Conservation (phyloP, 1,284 basidiomycete genomes). For the Anthracocystis walkeri region DNA sequence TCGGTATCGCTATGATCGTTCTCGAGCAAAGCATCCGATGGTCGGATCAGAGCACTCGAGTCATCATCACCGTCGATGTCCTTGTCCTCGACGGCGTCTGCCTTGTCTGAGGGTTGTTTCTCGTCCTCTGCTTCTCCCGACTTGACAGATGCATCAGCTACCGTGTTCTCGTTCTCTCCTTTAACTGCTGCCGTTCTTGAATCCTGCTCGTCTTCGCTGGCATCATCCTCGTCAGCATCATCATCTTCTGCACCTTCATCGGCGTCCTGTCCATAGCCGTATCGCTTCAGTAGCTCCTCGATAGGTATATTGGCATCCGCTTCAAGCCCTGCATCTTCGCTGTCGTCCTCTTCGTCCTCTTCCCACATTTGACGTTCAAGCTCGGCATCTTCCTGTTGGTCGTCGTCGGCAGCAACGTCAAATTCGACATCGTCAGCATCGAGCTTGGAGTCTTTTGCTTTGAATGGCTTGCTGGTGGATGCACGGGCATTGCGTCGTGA, state of each 20-base stretch:
- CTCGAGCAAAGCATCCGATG: slow-evolving; percentile 17
- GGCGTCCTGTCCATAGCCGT: slow-evolving; percentile 68
- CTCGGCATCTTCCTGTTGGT: slow-evolving; percentile 60
- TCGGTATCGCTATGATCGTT: slow-evolving; percentile 35
- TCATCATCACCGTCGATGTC: slow-evolving; percentile 22
- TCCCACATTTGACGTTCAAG: slow-evolving; percentile 67
- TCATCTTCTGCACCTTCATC: slow-evolving; percentile 30
- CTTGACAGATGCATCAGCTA: background rate
- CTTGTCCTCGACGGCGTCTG: slow-evolving; percentile 34
- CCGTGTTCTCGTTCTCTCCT: slow-evolving; percentile 6
- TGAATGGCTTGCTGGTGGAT: background rate
- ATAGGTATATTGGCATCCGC: slow-evolving; percentile 74
- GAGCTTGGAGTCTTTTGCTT: slow-evolving; percentile 24
- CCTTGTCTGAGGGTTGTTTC: slow-evolving; percentile 16
- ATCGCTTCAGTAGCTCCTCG: slow-evolving; percentile 73
- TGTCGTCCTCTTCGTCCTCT: slow-evolving; percentile 70
- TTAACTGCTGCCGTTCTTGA: background rate
- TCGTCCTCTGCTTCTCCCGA: slow-evolving; percentile 9
- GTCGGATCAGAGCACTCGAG: slow-evolving; percentile 64
- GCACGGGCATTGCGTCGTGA: slow-evolving; percentile 19
- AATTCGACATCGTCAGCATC: slow-evolving; percentile 45
- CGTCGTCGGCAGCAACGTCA: slow-evolving; percentile 32
- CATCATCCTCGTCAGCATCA: slow-evolving; percentile 32
- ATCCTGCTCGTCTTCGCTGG: slow-evolving; percentile 18
- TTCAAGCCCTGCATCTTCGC: slow-evolving; percentile 72